Conservation (phyloP, 257 asterid genomes). For the Jacaranda copaia region DNA sequence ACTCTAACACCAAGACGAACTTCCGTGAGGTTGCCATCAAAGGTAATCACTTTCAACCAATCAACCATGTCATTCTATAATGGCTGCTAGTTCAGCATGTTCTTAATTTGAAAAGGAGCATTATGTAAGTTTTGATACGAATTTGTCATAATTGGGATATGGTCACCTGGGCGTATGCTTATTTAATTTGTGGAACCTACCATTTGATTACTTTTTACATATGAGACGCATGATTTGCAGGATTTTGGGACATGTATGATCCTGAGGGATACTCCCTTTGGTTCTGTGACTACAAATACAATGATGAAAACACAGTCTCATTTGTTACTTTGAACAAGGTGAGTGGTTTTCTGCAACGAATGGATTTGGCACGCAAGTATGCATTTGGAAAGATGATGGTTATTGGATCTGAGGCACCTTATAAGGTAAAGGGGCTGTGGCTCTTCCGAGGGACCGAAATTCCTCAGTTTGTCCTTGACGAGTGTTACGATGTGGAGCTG, state of each 20-base stretch:
- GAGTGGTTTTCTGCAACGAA: slow-evolving; percentile 88
- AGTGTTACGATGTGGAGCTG: slow-evolving; percentile 90
- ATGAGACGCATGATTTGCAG: slow-evolving; percentile 46
- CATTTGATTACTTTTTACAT: slow-evolving; percentile 31
- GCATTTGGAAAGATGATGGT: slow-evolving; percentile 96
- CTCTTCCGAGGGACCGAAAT: slow-evolving; percentile 94
- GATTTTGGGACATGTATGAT: slow-evolving; percentile 98
- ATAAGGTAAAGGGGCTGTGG: slow-evolving; percentile 95
- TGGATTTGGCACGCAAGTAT: slow-evolving; percentile 94
- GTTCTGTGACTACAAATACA: slow-evolving; percentile 95
- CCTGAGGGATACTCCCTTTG: slow-evolving; percentile 97
- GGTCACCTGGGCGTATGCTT: neutral
- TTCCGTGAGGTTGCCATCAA: slow-evolving; percentile 94
- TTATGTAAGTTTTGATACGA: neutral
- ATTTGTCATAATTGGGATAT: neutral
- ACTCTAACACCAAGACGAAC: slow-evolving; percentile 93
- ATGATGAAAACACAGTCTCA: slow-evolving; percentile 85
- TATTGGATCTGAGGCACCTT: slow-evolving; percentile 80
- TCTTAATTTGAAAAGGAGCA: neutral
- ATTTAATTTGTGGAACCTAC: neutral
- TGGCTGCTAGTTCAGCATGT: neutral
- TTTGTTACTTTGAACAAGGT: slow-evolving; percentile 94
- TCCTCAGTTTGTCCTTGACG: slow-evolving; percentile 81
- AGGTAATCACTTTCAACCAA: slow-evolving; percentile 57
- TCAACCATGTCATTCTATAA: neutral